Evolutionary conservation across 306 rosid genomes (phyloP).

Genomic region (Astragalus glycyphyllos): DNA sequence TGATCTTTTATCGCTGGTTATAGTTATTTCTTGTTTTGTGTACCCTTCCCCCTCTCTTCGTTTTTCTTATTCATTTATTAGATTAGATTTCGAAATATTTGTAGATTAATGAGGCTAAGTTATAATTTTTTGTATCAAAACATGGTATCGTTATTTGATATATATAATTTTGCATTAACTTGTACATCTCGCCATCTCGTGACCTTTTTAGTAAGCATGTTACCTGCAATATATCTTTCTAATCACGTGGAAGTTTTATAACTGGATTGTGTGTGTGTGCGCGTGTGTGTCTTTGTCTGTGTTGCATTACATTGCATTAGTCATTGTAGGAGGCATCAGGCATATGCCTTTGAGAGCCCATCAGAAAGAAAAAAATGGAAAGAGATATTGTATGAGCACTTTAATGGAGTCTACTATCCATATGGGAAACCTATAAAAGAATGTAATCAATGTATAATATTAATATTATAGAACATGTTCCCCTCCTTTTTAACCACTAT

Average conservation of each 20-base stretch:
- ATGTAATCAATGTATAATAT: slow-evolving; percentile 10
- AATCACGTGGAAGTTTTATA: slow-evolving; percentile 7
- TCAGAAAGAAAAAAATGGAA: slow-evolving; percentile 2
- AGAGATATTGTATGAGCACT: slow-evolving; percentile 1
- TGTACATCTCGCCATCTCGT: not conserved
- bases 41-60: not conserved
- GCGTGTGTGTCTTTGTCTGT: not conserved
- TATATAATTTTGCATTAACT: not conserved
- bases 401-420: slow-evolving; percentile 2
- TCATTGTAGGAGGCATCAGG: slow-evolving; percentile 4
- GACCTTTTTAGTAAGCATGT: slow-evolving; percentile 1
- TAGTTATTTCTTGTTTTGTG: slow-evolving; percentile 29
- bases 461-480: slow-evolving; percentile 1
- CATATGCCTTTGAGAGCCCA: not conserved
- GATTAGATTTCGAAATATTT: not conserved
- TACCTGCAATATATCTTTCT: slow-evolving; percentile 19
- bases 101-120: not conserved
- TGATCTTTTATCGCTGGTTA: slow-evolving; percentile 8
- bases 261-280: not conserved
- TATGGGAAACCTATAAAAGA: not conserved
- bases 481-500: not conserved
- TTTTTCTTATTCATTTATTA: not conserved
- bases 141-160: not conserved
- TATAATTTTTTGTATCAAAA: slow-evolving; percentile 2
- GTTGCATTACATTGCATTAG: slow-evolving; percentile 12